Base-by-base conservation (phyloP, 768 basidiomycete species). In the Rossbeevera mucosa region DNA sequence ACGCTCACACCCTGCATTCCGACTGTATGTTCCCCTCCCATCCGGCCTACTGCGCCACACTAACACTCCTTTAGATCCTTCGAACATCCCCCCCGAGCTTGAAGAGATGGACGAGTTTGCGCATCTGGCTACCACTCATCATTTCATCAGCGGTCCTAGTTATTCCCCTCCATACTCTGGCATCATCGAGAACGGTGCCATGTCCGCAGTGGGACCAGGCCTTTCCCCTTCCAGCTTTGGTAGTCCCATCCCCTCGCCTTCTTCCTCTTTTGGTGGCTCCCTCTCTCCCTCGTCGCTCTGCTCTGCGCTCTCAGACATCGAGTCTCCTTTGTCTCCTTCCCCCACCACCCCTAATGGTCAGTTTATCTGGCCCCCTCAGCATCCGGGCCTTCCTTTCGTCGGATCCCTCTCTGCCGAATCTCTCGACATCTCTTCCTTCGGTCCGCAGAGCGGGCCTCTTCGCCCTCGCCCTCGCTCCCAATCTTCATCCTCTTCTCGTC, bases 221-320 rank as follows among this genome's bases (percentile, higher is more conserved):
- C 64, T 58, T 16, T 53, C 58, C 1, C 56, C 59, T 0, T 50
- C 56, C 12, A 50, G 40, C 40, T 36, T 59, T 12, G 53, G 54
- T 20, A 61, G 56, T 21, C 45, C 64, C 26, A 22, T 30, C 4
- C 64, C 61, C 4, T 70, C 66, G 0, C 68, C 68, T 4, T n/a
- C 68, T 0, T 47, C 66, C 3, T 68, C 66, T 20, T 59, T 54
- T n/a, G 36, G 31, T 4, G 52, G 53, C 13, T 66, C 66, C 3
- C 20, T 62, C 7, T 70, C 67, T 1, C 68, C 66, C 3, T 45
- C 38, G 2, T 60, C 60, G 2, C n/a, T 53, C 2, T 48, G 42
- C 0, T 5, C 60, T 5, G 13, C 33, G 8, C 18, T 59, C 46
- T 64, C 68, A 2, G 66, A 68, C 36, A 22, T 22, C 16, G 68